Evolutionary conservation across 768 basidiomycete genomes (phyloP).

Genomic region (Dioszegia crocea): DNA sequence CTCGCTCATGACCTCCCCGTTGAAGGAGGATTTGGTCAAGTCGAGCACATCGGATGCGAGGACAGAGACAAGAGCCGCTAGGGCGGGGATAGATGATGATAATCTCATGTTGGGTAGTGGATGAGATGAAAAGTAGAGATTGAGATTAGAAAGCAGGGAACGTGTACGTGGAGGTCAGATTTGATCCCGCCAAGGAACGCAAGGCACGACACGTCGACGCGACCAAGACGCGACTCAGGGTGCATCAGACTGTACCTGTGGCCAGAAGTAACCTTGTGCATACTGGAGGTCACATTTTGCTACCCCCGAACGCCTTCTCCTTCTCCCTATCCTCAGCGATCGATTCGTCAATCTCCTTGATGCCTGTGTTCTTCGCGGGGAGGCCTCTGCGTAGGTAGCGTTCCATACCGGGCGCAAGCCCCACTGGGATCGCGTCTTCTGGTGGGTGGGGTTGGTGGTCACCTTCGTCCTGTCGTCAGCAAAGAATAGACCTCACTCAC

Average conservation of each 20-base stretch:
- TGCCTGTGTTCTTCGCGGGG: constrained; percentile 1
- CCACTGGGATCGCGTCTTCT: constrained; percentile 35
- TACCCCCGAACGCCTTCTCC: background rate
- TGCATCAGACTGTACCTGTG: no score
- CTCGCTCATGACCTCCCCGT: constrained; percentile 62
- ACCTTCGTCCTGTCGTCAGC: constrained; percentile 39
- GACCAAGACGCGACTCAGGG: no score
- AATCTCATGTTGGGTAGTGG: background rate
- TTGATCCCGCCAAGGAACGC: background rate
- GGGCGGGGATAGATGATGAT: constrained; percentile 1
- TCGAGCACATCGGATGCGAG: constrained; percentile 70
- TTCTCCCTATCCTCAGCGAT: background rate
- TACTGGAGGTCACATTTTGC: constrained; percentile 4
- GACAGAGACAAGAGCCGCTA: constrained; percentile 6
- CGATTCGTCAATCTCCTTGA: constrained; percentile 8
- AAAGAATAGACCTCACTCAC: constrained; percentile 21
- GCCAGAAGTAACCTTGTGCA: no score
- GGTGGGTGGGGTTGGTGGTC: constrained; percentile 28
- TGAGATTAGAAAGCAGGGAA: background rate
- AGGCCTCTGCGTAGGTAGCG: constrained; percentile 26
- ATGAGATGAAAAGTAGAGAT: background rate
- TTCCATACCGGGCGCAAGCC: constrained; percentile 40
- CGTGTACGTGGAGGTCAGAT: background rate
- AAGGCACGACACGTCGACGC: background rate
- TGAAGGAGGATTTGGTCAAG: constrained; percentile 67